phyloP scores from a whole-genome alignment of 495 filamentous ascomycete species.

The Podospora sp. region DNA sequence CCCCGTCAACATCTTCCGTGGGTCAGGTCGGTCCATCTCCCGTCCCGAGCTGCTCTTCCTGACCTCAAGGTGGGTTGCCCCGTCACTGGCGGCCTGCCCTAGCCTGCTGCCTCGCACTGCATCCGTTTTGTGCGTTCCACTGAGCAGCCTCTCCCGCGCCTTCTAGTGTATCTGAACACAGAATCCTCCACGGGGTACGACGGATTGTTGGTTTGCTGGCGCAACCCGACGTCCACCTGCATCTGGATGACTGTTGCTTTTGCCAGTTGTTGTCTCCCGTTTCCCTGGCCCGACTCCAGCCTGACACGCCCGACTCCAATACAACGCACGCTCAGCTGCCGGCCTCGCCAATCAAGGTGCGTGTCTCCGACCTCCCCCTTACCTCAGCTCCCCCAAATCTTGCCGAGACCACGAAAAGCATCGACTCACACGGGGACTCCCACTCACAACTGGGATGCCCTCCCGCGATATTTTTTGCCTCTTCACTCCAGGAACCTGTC shows the following conservation, averaged over 20 bases:
- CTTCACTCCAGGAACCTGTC: neutral
- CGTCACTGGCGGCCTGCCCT: conserved; percentile 14
- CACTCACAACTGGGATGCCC: neutral
- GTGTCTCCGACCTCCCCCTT: neutral
- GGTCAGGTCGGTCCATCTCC: neutral
- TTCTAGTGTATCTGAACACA: conserved; percentile 1
- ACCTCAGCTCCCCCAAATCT: conserved; percentile 15
- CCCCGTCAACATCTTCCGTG: conserved; percentile 3
- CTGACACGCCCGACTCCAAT: conserved; percentile 26
- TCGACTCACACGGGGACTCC: neutral
- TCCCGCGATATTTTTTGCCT: conserved; percentile 15
- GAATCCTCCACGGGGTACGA: neutral
- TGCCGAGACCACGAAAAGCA: neutral
- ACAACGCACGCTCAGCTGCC: conserved; percentile 19
- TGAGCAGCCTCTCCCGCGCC: neutral
- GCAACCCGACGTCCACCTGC: neutral
- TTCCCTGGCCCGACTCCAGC: conserved; percentile 27
- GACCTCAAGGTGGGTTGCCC: conserved; percentile 7
- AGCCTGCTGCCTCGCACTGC: conserved; percentile 23
- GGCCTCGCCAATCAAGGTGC: conserved; percentile 20
- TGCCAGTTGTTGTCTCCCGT: conserved; percentile 22
- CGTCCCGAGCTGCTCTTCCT: neutral
- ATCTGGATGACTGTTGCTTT: conserved; percentile 16
- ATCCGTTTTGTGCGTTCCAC: neutral
- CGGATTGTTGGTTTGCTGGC: conserved; percentile 1